Evolutionary conservation across 2,329 filamentous ascomycete species (phyloP).

Genomic region (Truncatella angustata): DNA sequence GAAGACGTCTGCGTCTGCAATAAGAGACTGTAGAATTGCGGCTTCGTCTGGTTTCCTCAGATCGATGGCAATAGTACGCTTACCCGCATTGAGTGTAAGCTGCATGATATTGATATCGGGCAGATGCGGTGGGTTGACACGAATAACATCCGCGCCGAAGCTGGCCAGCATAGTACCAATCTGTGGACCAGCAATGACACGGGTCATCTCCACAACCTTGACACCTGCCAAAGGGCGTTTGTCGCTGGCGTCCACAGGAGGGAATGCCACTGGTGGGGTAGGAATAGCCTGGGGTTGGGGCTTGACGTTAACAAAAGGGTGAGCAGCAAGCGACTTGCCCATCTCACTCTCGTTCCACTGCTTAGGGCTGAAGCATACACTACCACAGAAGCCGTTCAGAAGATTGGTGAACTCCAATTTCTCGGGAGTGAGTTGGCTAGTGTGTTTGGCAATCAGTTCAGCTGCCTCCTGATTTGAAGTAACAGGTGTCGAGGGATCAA

Average conservation of each 20-base stretch:
- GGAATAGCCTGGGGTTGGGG: slow-evolving; percentile 31
- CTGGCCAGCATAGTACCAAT: slow-evolving; percentile 41
- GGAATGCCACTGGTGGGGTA: slow-evolving; percentile 31
- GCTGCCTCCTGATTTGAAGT: slow-evolving; percentile 28
- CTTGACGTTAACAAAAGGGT: slow-evolving; percentile 41
- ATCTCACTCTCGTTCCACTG: slow-evolving; percentile 42
- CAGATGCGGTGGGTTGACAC: slow-evolving; percentile 40
- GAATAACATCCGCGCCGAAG: slow-evolving; percentile 45
- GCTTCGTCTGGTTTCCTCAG: slow-evolving; percentile 40
- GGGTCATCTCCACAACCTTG: slow-evolving; percentile 48
- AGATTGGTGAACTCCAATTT: slow-evolving; percentile 42
- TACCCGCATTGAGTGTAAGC: slow-evolving; percentile 43
- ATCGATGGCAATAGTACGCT: slow-evolving; percentile 45
- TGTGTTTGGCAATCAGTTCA: slow-evolving; percentile 28
- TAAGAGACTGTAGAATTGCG: slow-evolving; percentile 36
- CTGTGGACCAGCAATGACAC: slow-evolving; percentile 46
- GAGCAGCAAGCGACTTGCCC: slow-evolving; percentile 37
- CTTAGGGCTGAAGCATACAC: slow-evolving; percentile 40
- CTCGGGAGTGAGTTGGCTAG: slow-evolving; percentile 32
- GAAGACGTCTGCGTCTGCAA: slow-evolving; percentile 50
- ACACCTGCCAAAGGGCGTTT: slow-evolving; percentile 41
- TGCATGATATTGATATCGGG: slow-evolving; percentile 40
- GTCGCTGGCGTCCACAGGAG: slow-evolving; percentile 25
- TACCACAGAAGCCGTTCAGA: slow-evolving; percentile 39
- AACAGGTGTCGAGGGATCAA: slow-evolving; percentile 30